Evolutionary conservation across 1,284 basidiomycete genomes (phyloP), one percentile per base, ranked within the genome.

Genomic region (Trametes sp.): DNA sequence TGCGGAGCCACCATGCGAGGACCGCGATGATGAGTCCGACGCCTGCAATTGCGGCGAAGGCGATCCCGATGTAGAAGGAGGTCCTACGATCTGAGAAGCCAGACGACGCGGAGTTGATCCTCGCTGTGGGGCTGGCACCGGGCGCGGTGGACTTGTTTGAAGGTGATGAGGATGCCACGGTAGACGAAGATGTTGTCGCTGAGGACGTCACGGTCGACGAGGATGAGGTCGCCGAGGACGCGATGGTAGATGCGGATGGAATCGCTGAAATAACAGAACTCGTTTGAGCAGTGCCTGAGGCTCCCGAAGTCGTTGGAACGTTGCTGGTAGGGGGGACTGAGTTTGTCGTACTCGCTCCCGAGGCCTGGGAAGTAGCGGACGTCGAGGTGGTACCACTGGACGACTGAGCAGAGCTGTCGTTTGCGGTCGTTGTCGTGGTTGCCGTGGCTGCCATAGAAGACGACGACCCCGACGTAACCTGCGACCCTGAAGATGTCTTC

Each of bases 1-100:
- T 69, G 36, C 80, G 78, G 38, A 80, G 64, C 69, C 75, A 77
- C 78, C 80, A 83, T 1, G 75, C 75, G 44, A 80, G 64, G 24
- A 80, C 53, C 2, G 79, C 78, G 19, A 78, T 73, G 28, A 83
- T 36, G 44, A 78, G 69, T 4, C 78, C 79, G 33, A 81, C 67
- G 19, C 73, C 76, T 8, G 77, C 74, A 29, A 86, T 77, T 5
- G 70, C 69, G 11, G 78, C 82, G 13, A 86, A 71, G 8, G 77
- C 75, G 55, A 85, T 78, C 13, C 78, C 83, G 24, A 81, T 69
- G 66, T 82, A 83, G 65, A 81, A 76, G 23, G 78, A 73, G 7
- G 79, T 70, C n/a, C 70, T 69, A 50, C 79, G 77, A 19, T 53
- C 46, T 19, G 56, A 26, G 6, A 24, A 4, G 29, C 42, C 33